These are phyloP conservation scores for Cupressus sempervirens DNA, from an alignment of 75 land plant species.

Conservation along the genomic window DNA sequence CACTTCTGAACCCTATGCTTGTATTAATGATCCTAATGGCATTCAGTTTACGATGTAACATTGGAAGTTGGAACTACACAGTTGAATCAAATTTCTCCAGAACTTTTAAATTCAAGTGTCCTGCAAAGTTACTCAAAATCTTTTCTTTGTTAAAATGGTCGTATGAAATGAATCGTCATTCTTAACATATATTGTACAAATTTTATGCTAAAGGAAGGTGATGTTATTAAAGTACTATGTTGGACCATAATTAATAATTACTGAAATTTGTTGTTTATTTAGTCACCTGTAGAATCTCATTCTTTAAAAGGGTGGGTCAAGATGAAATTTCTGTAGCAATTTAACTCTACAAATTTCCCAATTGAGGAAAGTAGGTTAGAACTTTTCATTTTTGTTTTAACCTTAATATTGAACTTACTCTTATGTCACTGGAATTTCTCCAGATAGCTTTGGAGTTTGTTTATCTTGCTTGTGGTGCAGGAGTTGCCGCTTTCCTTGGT, in stretches of 20 bases:
- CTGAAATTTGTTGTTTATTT: not conserved
- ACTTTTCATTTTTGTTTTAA: not conserved
- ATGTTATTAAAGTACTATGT: not conserved
- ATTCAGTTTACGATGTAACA: not conserved
- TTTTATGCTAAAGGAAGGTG: not conserved
- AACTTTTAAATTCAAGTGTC: not conserved
- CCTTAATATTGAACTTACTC: not conserved
- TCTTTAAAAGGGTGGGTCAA: not conserved
- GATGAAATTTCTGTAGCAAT: not conserved
- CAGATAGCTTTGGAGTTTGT: slow-evolving; percentile 54
- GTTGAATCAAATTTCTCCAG: not conserved
- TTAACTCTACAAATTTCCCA: not conserved
- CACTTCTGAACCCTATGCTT: not conserved
- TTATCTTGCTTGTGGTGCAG: slow-evolving; percentile 55
- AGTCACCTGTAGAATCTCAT: not conserved
- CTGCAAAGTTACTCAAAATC: not conserved
- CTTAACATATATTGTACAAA: not conserved
- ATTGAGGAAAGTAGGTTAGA: not conserved
- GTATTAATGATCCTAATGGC: not conserved
- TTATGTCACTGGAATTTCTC: not conserved
- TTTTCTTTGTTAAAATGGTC: not conserved
- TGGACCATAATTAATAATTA: not conserved
- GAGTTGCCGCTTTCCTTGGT: slow-evolving; percentile 58
- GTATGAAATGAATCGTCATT: too few relatives aligned
- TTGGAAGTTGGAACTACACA: not conserved